Evolutionary conservation across 2,329 filamentous ascomycete species (phyloP), one percentile per base, ranked within the genome.

Genomic region (Phaeosphaeria sp.): DNA sequence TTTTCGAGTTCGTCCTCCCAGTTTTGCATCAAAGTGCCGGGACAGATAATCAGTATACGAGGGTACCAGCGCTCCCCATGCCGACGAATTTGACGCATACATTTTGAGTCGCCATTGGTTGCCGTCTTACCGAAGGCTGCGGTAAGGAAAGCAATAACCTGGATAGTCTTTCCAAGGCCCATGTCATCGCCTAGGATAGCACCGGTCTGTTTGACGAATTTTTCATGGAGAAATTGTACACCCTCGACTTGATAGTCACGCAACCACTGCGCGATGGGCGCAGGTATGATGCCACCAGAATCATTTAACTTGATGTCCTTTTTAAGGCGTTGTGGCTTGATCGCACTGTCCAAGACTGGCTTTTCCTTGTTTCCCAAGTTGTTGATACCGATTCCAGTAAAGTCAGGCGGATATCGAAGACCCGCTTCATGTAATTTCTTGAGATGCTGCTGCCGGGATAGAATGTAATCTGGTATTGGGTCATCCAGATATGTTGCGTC

Each of bases 91-190:
- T 95, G 95, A 39, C 94, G 87, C 90, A 98, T 93, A 20, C 92
- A 85, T 73, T 96, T 96, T 3, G 80, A 82, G 68, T 99, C 95
- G 50, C 92, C 83, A 73, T 93, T 90, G 67, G 97, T 94, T 0
- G 89, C 94, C 0, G 91, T 96, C 79, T 99, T 99, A 7, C 95
- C 95, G 73, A 97, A 99, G 0, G 93, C 93, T 1, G 89, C 92
- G 0, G 92, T 91, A 21, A 99, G 81, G 64, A 99, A 98, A 0
- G 93, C 91, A 56, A 93, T 95, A 23, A 99, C 92, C 76, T 99
- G 95, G 2, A 99, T 92, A 0, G 95, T 99, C 78, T 99, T 99
- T 0, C 95, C 95, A 30, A 99, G 78, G 20, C 95, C 95, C 95
- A 99, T 99, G 71, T 99, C 95, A 72, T 99, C 95, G 2, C 94